Conservation (phyloP, 257 asterid genomes). For the Lantana camara region DNA sequence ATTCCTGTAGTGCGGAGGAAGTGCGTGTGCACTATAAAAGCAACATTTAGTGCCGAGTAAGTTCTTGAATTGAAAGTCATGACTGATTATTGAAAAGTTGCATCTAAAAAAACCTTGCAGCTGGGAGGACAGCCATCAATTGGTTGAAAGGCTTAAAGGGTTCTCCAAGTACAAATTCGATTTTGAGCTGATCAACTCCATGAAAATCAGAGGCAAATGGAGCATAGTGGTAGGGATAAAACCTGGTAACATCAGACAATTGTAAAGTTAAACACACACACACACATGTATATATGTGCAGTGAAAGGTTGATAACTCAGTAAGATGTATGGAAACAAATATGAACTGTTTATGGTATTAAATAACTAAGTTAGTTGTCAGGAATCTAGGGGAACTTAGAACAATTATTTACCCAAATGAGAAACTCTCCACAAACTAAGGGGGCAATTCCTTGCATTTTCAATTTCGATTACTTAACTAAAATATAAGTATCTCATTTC, state of each 20-base stretch:
- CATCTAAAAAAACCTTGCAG: constrained; percentile 57
- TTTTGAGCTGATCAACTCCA: constrained; percentile 43
- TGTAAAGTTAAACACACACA: background rate
- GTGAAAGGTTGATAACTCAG: constrained; percentile 11
- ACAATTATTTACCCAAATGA: background rate
- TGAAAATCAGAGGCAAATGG: constrained; percentile 73
- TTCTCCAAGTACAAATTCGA: constrained; percentile 53
- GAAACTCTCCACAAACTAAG: constrained; percentile 10
- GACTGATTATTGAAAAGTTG: background rate
- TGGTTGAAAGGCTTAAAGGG: constrained; percentile 76
- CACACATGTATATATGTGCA: background rate
- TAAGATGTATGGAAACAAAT: constrained; percentile 1
- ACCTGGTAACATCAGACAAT: constrained; percentile 42
- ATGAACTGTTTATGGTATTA: background rate
- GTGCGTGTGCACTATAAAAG: constrained; percentile 58
- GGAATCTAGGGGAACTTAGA: constrained; percentile 9
- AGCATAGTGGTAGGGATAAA: constrained; percentile 71
- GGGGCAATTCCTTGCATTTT: background rate
- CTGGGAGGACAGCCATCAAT: constrained; percentile 76
- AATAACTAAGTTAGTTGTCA: background rate
- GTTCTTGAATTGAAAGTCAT: constrained; percentile 9
- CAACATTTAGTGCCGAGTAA: constrained; percentile 23
- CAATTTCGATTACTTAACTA: no score
- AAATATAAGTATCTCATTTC: no score
- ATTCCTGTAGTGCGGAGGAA: constrained; percentile 53